These are phyloP conservation scores for Lentithecium fluviatile DNA, from an alignment of 495 filamentous ascomycete genomes.

Conservation along the genomic window DNA sequence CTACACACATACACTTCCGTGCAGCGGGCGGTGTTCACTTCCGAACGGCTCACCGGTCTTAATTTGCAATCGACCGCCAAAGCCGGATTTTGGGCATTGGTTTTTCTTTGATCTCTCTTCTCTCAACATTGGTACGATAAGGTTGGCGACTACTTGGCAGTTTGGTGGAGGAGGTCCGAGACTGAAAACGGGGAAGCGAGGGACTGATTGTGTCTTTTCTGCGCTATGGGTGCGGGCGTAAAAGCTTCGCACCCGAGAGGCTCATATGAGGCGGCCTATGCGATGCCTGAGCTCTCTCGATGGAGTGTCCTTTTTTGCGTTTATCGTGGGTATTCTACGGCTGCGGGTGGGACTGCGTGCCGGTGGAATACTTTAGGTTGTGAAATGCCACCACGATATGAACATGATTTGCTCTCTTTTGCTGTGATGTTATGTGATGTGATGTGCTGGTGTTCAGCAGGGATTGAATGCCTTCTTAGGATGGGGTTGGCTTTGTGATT, in stretches of 20 bases:
- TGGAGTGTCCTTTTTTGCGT: neutral
- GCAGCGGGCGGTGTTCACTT: neutral
- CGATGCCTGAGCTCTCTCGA: neutral
- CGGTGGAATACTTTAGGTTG: neutral
- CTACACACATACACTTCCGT: neutral
- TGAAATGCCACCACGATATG: constrained; percentile 1
- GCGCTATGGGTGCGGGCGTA: neutral
- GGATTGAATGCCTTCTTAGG: too few species aligned
- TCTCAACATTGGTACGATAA: neutral
- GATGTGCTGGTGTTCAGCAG: too few species aligned
- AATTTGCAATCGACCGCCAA: neutral
- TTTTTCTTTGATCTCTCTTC: neutral
- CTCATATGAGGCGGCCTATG: neutral
- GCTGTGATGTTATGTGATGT: neutral
- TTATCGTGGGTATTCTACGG: neutral
- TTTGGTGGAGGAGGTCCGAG: neutral
- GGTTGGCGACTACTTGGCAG: neutral
- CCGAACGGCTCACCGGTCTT: neutral
- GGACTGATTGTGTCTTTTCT: neutral
- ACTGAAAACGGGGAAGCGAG: neutral
- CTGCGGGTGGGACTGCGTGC: neutral
- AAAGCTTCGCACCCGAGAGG: neutral
- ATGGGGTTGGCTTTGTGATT: too few species aligned
- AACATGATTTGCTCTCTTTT: neutral
- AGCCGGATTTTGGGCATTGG: neutral